A percentile compares a stretch with the other conserved stretches of the same genome.
Conservation (phyloP, 108 stramenopile species). For the Skeletonema costatum region DNA sequence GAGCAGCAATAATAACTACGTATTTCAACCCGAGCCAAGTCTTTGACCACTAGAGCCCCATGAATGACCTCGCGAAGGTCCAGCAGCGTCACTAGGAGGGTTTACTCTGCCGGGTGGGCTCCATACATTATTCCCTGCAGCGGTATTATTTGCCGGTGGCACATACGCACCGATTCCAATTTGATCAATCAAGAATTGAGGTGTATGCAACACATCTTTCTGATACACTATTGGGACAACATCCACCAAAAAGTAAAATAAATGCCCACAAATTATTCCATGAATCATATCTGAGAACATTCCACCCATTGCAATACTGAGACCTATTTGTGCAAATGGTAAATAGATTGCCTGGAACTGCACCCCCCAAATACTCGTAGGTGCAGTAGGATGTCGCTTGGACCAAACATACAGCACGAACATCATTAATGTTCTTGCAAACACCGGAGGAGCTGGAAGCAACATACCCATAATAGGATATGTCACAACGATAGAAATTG, state of each 20-base stretch:
- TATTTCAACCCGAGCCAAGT: slow-evolving; percentile 25
- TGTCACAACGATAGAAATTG: slow-evolving; percentile 53
- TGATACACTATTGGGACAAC: slow-evolving; percentile 86
- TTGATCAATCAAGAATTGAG: slow-evolving; percentile 81
- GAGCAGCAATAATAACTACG: no score
- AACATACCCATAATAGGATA: slow-evolving; percentile 59
- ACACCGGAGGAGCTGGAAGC: slow-evolving; percentile 53
- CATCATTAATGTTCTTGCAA: slow-evolving; percentile 72
- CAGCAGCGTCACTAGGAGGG: slow-evolving; percentile 42
- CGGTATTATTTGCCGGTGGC: slow-evolving; percentile 47
- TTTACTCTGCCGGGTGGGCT: slow-evolving; percentile 40
- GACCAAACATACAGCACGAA: slow-evolving; percentile 88
- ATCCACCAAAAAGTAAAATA: slow-evolving; percentile 90
- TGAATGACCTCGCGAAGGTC: slow-evolving; percentile 38
- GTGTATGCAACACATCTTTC: slow-evolving; percentile 80
- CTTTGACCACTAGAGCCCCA: slow-evolving; percentile 47
- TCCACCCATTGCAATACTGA: slow-evolving; percentile 79
- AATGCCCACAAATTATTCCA: slow-evolving; percentile 80
- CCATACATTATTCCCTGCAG: slow-evolving; percentile 43
- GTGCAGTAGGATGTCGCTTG: slow-evolving; percentile 77
- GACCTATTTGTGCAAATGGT: slow-evolving; percentile 81
- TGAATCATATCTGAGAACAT: slow-evolving; percentile 65
- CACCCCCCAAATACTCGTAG: slow-evolving; percentile 88
- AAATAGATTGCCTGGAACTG: slow-evolving; percentile 80
- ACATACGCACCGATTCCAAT: slow-evolving; percentile 82